A percentile compares a stretch with the other conserved stretches of the same genome.
These are phyloP conservation scores for Parathielavia hyrcaniae DNA, from an alignment of 495 filamentous ascomycete species.

Conservation along the genomic window DNA sequence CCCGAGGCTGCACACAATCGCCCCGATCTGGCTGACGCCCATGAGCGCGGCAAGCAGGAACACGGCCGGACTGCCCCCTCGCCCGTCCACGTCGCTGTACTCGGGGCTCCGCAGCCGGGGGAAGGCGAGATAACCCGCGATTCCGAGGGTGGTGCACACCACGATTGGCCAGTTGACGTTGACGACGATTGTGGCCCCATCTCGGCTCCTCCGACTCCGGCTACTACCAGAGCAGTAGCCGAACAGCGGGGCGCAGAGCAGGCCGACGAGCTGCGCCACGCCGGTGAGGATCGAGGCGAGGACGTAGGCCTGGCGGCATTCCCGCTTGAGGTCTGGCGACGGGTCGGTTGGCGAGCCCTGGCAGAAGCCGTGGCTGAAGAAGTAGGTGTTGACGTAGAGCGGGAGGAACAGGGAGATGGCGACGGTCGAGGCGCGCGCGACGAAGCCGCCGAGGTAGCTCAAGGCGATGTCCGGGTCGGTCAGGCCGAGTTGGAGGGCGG, in stretches of 20 bases:
- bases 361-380: conserved; percentile 74
- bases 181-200: conserved; percentile 23
- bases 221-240: conserved; percentile 64
- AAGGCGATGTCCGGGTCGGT: conserved; percentile 70
- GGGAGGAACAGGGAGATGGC: conserved; percentile 92
- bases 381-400: conserved; percentile 83
- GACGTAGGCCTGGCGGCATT: conserved; percentile 78
- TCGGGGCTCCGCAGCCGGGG: conserved; percentile 65
- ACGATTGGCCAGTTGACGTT: conserved; percentile 69
- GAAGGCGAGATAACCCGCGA: conserved; percentile 70
- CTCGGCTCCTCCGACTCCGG: too few species aligned
- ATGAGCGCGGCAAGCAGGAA: conserved; percentile 73
- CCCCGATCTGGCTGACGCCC: conserved; percentile 87
- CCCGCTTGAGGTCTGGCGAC: conserved; percentile 63
- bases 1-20: conserved; percentile 87
- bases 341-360: conserved; percentile 52
- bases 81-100: conserved; percentile 48
- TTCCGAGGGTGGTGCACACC: conserved; percentile 60
- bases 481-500: conserved; percentile 61
- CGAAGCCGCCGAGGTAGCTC: conserved; percentile 89
- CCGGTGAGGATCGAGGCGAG: conserved; percentile 81
- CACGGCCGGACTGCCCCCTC: conserved; percentile 56
- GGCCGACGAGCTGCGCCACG: conserved; percentile 75
- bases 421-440: conserved; percentile 91
- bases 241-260: conserved; percentile 79